Evolutionary conservation across 805 yeast species (phyloP).

Genomic region (Pichia cabralensis): DNA sequence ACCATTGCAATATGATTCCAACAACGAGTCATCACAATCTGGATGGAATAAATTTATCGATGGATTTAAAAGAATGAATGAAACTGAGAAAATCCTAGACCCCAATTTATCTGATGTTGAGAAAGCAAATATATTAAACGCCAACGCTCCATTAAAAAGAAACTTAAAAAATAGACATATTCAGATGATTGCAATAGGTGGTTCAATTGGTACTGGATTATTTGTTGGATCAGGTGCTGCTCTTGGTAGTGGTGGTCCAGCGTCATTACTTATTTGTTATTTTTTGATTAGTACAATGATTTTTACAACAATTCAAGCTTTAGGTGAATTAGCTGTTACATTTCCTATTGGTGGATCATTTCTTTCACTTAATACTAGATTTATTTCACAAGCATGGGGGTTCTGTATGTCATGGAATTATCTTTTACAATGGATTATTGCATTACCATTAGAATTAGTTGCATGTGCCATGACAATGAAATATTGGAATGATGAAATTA

Average conservation of each 20-base stretch:
- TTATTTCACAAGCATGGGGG: conserved; percentile 46
- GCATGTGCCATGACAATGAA: conserved; percentile 39
- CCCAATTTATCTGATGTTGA: conserved; percentile 28
- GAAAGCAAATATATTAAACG: conserved; percentile 31
- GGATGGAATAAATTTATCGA: conserved; percentile 11
- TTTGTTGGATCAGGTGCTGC: conserved; percentile 61
- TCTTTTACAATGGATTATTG: conserved; percentile 39
- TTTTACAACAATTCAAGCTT: conserved; percentile 47
- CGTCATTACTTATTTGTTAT: conserved; percentile 49
- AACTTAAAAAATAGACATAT: conserved; percentile 51
- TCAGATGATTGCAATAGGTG: conserved; percentile 73
- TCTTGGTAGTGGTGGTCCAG: conserved; percentile 56
- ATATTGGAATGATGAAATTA: conserved; percentile 34
- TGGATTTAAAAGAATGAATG: conserved; percentile 17
- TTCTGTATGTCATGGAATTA: conserved; percentile 51
- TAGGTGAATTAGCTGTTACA: conserved; percentile 49
- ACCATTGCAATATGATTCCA: too few relatives aligned
- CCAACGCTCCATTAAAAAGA: conserved; percentile 36
- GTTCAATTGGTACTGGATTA: conserved; percentile 71
- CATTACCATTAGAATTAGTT: conserved; percentile 40
- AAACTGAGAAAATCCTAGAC: neutral
- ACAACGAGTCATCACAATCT: too few relatives aligned
- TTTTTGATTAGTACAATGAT: conserved; percentile 46
- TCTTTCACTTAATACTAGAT: conserved; percentile 44
- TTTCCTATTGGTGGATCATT: conserved; percentile 52